Evolutionary conservation across 192 early-diverging fungal genomes (phyloP).

Genomic region (Podila epigama): DNA sequence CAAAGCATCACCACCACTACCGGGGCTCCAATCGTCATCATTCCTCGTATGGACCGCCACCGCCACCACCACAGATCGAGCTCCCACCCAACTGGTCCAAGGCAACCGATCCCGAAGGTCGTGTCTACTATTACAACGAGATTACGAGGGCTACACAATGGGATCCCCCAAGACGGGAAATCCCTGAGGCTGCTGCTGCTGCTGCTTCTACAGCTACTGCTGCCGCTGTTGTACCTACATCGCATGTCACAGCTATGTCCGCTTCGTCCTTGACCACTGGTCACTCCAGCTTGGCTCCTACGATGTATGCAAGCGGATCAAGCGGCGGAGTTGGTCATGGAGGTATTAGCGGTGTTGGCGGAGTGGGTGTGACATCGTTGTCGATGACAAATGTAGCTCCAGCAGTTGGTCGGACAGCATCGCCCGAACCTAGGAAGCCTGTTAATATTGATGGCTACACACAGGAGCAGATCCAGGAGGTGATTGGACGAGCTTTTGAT

Average conservation of each 20-base stretch:
- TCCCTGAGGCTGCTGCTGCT: not conserved
- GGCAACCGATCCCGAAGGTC: slow-evolving; percentile 52
- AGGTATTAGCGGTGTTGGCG: no score
- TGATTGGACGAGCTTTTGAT: slow-evolving; percentile 43
- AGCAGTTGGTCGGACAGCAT: slow-evolving; percentile 10
- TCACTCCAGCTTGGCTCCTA: slow-evolving; percentile 12
- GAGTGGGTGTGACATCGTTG: no score
- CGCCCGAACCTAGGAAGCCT: slow-evolving; percentile 42
- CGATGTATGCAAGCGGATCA: no score
- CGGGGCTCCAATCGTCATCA: slow-evolving; percentile 7
- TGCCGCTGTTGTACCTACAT: slow-evolving; percentile 8
- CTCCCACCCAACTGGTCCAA: slow-evolving; percentile 60
- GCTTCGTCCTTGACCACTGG: slow-evolving; percentile 30
- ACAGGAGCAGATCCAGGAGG: slow-evolving; percentile 46
- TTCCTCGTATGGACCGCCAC: slow-evolving; percentile 2
- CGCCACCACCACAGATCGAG: slow-evolving; percentile 20
- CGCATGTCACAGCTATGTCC: no score
- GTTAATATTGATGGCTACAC: slow-evolving; percentile 48
- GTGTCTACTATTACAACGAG: slow-evolving; percentile 61
- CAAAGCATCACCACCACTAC: slow-evolving; percentile 24
- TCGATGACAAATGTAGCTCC: no score
- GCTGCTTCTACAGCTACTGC: not conserved
- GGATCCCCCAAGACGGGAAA: slow-evolving; percentile 52
- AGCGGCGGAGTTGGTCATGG: no score
- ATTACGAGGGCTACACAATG: slow-evolving; percentile 63